These are phyloP conservation scores for Saturnispora halmiae DNA, from an alignment of 805 yeast genomes.

Conservation along the genomic window DNA sequence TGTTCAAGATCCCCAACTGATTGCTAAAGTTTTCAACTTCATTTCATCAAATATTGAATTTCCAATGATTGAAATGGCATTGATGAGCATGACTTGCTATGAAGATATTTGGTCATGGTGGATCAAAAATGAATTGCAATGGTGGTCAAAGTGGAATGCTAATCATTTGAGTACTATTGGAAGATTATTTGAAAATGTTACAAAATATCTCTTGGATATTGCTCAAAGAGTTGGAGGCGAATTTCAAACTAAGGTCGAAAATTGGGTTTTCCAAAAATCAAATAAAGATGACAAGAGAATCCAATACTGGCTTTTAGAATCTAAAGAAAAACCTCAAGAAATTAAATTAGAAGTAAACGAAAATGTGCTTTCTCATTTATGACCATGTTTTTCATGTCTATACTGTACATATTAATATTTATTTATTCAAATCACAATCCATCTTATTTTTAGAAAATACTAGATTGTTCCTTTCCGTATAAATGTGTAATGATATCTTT, in stretches of 20 bases:
- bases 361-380: slow-evolving; percentile 1
- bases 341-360: slow-evolving; percentile 7
- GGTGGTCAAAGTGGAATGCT: slow-evolving; percentile 8
- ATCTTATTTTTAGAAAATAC: slow-evolving; percentile 16
- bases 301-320: slow-evolving; percentile 16
- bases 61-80: slow-evolving; percentile 43
- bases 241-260: slow-evolving; percentile 14
- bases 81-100: slow-evolving; percentile 31
- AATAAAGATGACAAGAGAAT: slow-evolving; percentile 17
- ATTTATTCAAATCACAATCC: neutral
- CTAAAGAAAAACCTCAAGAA: slow-evolving; percentile 17
- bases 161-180: slow-evolving; percentile 9
- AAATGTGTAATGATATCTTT: slow-evolving; percentile 47
- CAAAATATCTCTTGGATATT: slow-evolving; percentile 33
- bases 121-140: slow-evolving; percentile 3
- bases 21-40: slow-evolving; percentile 47
- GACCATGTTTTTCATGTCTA: too few species aligned
- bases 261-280: slow-evolving; percentile 18
- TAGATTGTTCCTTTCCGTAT: slow-evolving; percentile 31
- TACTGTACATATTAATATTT: too few species aligned
- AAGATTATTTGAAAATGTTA: slow-evolving; percentile 38
- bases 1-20: slow-evolving; percentile 35
- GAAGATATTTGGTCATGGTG: slow-evolving; percentile 45
- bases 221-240: slow-evolving; percentile 12
- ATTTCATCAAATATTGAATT: slow-evolving; percentile 49